Base-by-base conservation (phyloP, 1,284 basidiomycete species). In the Cryptococcus jaspeensis region DNA sequence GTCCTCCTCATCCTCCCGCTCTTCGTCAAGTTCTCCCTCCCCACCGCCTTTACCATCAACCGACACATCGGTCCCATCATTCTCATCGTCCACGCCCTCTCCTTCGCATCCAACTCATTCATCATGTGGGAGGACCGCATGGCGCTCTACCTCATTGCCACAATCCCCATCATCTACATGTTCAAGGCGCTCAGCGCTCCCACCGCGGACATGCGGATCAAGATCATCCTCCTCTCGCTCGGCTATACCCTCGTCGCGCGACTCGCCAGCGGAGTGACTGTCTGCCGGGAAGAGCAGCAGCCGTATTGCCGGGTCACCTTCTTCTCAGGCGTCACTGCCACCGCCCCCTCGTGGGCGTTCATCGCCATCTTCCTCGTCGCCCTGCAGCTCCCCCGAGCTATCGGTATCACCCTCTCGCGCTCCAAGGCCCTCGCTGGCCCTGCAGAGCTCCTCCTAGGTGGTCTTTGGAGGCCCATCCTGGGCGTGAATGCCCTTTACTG, bases 281-380 rank as follows among this genome's bases (percentile, higher is more conserved):
- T 94, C 0, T 99, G 95, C 71, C 81, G 96, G 52, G 96, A 99
- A 73, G 96, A 99, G 72, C 95, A 98, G 75, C 87, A 89, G 46
- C 87, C 90, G 0, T 87, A 74, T 56, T 97, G 94, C 73, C 80
- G 83, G 55, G 87, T 92, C 51, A 93, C 92, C 0, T 97, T 94
- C 79, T 94, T 90, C 72, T 80, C 85, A 0, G 86, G 87, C 0
- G 84, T 86, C 0, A 84, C 85, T 2, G 83, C 88, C 1, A 79
- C 83, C 1, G 84, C 89, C 0, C 87, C 90, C 0, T 50, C 78
- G 3, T 79, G 80, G 42, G 81, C 87, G 9, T 75, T 89, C 9
- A 60, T 84, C n/a, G 73, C 85, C 9, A 78, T 82, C 4, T 61
- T 87, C 5, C 84, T 86, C 1, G 67, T 80, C 1, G 84, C 86